Evolutionary conservation across 2,329 filamentous ascomycete genomes (phyloP).

Genomic region (Botrytis hyacinthi): DNA sequence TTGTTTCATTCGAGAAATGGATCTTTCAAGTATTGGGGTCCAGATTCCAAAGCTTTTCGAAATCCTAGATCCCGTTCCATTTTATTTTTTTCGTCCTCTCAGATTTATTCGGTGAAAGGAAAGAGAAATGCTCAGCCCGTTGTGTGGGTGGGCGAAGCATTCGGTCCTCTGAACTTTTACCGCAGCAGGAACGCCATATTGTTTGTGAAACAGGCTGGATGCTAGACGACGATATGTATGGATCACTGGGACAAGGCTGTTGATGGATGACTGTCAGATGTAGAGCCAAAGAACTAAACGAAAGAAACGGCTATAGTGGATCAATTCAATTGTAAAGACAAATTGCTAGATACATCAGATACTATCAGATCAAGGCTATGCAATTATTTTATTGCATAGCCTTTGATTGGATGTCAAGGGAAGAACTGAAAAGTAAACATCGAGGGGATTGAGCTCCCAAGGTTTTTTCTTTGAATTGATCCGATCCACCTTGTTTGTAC

Average conservation of each 20-base stretch:
- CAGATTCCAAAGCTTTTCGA: background rate
- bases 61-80: background rate
- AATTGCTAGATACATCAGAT: background rate
- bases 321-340: background rate
- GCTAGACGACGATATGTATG: background rate
- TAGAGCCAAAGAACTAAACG: background rate
- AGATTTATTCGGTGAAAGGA: conserved; percentile 4
- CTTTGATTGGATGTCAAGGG: background rate
- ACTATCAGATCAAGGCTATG: conserved; percentile 13
- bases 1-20: background rate
- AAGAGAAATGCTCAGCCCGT: conserved; percentile 14
- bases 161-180: background rate
- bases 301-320: background rate
- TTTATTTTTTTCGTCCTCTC: background rate
- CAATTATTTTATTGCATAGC: background rate
- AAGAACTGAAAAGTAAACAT: background rate
- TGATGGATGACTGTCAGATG: conserved; percentile 6
- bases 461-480: background rate
- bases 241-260: background rate
- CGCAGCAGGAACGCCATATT: conserved; percentile 18
- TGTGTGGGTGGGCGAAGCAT: conserved; percentile 2
- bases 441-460: background rate
- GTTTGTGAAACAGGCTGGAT: conserved; percentile 9
- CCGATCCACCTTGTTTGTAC: background rate
- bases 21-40: background rate